These are phyloP conservation scores for Chenopodium quinoa DNA, from an alignment of 148 eudicot species.

Conservation along the genomic window DNA sequence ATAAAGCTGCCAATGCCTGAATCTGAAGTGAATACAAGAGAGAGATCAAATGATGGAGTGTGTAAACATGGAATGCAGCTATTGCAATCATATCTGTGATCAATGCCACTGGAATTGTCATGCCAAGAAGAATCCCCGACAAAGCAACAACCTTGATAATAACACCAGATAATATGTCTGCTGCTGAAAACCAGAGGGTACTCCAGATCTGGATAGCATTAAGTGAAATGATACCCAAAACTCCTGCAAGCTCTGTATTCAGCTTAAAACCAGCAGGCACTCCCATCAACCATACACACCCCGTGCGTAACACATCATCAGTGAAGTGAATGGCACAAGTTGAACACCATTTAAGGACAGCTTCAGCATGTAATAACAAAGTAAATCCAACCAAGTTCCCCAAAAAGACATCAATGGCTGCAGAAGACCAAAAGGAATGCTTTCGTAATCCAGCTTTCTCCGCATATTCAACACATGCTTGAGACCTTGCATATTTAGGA, in stretches of 20 bases:
- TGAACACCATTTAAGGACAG: constrained; percentile 46
- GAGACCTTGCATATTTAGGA: constrained; percentile 51
- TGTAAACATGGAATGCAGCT: constrained; percentile 57
- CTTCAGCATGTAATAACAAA: constrained; percentile 49
- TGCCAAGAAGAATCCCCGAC: constrained; percentile 66
- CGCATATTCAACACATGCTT: constrained; percentile 75
- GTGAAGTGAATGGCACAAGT: constrained; percentile 48
- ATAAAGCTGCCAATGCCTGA: constrained; percentile 76
- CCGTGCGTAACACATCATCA: constrained; percentile 65
- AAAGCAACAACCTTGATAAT: constrained; percentile 59
- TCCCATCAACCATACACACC: constrained; percentile 97
- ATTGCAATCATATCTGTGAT: constrained; percentile 56
- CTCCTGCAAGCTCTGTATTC: constrained; percentile 87
- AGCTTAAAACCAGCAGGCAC: constrained; percentile 98
- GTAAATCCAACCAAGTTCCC: constrained; percentile 69
- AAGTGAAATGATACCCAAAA: constrained; percentile 78
- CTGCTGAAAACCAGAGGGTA: constrained; percentile 65
- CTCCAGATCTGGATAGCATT: constrained; percentile 95
- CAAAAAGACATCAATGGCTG: constrained; percentile 63
- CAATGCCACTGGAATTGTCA: constrained; percentile 72
- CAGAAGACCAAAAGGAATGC: constrained; percentile 80
- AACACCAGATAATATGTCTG: constrained; percentile 43
- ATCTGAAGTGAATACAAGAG: constrained; percentile 76
- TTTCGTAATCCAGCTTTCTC: constrained; percentile 75
- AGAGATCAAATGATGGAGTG: constrained; percentile 67